A percentile compares a stretch with the other conserved stretches of the same genome.
phyloP scores from a whole-genome alignment of 1,139 yeast species.

The Lodderomyces oxycetoniae region DNA sequence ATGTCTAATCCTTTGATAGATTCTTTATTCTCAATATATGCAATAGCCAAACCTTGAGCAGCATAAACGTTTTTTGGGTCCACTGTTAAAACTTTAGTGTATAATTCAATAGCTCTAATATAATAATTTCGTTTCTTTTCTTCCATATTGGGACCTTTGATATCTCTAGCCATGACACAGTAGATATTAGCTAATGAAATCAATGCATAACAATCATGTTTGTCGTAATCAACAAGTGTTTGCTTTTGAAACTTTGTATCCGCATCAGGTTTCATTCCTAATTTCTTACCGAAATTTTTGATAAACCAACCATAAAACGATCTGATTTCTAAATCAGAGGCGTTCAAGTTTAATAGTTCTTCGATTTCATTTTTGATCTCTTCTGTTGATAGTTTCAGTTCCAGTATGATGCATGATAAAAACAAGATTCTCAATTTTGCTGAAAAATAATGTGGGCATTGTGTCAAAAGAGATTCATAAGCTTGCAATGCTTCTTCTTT shows the following conservation, averaged over 20 bases:
- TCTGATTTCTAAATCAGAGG: slow-evolving; percentile 73
- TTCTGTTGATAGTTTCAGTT: slow-evolving; percentile 28
- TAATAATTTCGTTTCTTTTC: slow-evolving; percentile 75
- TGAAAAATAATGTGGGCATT: slow-evolving; percentile 68
- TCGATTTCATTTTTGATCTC: slow-evolving; percentile 52
- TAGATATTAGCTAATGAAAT: slow-evolving; percentile 88
- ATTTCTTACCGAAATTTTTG: slow-evolving; percentile 53
- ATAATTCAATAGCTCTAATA: slow-evolving; percentile 83
- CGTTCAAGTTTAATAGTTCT: slow-evolving; percentile 47
- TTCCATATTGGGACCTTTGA: slow-evolving; percentile 43
- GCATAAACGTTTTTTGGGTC: slow-evolving; percentile 91
- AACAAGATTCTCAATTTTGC: slow-evolving; percentile 72
- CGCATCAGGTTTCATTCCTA: slow-evolving; percentile 51
- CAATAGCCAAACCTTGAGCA: slow-evolving; percentile 95
- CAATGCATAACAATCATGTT: slow-evolving; percentile 86
- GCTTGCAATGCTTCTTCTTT: slow-evolving; percentile 43
- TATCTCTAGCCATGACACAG: slow-evolving; percentile 75
- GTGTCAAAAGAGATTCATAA: slow-evolving; percentile 52
- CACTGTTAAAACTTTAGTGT: slow-evolving; percentile 78
- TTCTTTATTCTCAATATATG: slow-evolving; percentile 84
- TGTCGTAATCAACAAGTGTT: slow-evolving; percentile 74
- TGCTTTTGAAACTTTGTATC: slow-evolving; percentile 83
- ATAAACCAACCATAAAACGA: slow-evolving; percentile 92
- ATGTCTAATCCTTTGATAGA: slow-evolving; percentile 76
- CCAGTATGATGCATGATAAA: slow-evolving; percentile 31